These are phyloP conservation scores for Amphicarpaea edgeworthii DNA, from an alignment of 306 rosid species.

Conservation along the genomic window DNA sequence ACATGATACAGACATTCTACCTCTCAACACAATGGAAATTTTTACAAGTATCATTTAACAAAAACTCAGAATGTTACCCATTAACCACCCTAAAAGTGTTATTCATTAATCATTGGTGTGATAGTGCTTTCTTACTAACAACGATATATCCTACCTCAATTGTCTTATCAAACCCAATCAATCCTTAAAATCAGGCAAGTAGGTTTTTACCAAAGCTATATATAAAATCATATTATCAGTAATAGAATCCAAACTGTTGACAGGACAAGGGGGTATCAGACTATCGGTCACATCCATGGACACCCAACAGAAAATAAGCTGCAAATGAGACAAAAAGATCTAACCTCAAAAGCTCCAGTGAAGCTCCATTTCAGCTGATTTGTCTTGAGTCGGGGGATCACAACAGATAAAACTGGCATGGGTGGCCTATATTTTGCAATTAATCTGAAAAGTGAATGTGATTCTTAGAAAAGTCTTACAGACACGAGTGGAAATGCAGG, in stretches of 20 bases:
- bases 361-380: conserved; percentile 96
- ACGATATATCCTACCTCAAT: background rate
- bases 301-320: conserved; percentile 24
- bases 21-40: background rate
- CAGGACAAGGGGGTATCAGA: background rate
- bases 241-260: conserved; percentile 6
- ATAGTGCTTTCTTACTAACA: background rate
- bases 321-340: conserved; percentile 33
- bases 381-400: conserved; percentile 79
- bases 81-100: background rate
- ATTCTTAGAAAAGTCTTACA: conserved; percentile 17
- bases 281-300: conserved; percentile 17
- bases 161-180: background rate
- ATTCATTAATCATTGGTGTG: conserved; percentile 13
- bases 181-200: conserved; percentile 2
- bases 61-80: background rate
- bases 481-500: too few relatives aligned
- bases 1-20: conserved; percentile 14
- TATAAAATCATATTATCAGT: conserved; percentile 20
- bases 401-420: conserved; percentile 95
- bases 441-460: conserved; percentile 64
- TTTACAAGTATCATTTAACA: conserved; percentile 27
- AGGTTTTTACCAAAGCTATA: conserved; percentile 1
- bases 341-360: conserved; percentile 96
- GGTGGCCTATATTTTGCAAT: conserved; percentile 94